These are phyloP conservation scores for Cucurbita pepo DNA, from an alignment of 306 rosid genomes.

Conservation along the genomic window DNA sequence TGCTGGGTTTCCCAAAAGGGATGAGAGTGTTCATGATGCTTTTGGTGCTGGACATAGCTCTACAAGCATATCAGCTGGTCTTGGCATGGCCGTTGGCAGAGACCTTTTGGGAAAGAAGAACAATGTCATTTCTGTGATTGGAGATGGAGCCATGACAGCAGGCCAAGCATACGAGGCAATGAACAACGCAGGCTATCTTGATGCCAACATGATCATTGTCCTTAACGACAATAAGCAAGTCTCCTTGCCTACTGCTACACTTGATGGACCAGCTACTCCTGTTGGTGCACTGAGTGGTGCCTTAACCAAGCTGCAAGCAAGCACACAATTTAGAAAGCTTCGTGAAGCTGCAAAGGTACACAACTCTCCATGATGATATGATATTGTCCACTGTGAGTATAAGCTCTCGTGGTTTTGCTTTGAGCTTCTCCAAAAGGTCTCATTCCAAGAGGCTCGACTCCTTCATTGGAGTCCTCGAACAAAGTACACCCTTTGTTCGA, in stretches of 20 bases:
- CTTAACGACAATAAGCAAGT: slow-evolving; percentile 90
- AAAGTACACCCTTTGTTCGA: too few relatives aligned
- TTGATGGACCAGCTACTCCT: slow-evolving; percentile 86
- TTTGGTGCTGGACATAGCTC: slow-evolving; percentile 91
- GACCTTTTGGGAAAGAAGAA: slow-evolving; percentile 70
- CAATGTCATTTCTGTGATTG: slow-evolving; percentile 68
- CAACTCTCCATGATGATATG: too few relatives aligned
- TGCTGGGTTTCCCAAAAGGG: slow-evolving; percentile 87
- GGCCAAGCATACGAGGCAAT: slow-evolving; percentile 96
- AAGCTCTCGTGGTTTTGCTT: too few relatives aligned
- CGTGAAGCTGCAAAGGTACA: slow-evolving; percentile 73
- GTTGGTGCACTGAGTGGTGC: slow-evolving; percentile 79
- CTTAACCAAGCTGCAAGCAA: slow-evolving; percentile 72
- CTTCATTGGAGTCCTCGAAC: too few relatives aligned
- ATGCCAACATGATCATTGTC: slow-evolving; percentile 62
- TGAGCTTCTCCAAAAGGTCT: too few relatives aligned
- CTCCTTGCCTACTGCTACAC: slow-evolving; percentile 89
- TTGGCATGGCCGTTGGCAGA: slow-evolving; percentile 95
- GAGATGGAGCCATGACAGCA: slow-evolving; percentile 95
- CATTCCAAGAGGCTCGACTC: too few relatives aligned
- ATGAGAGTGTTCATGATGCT: slow-evolving; percentile 80
- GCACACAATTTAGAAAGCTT: slow-evolving; percentile 54
- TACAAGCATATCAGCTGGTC: slow-evolving; percentile 94
- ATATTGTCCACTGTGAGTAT: too few relatives aligned
- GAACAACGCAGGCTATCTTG: slow-evolving; percentile 87